Evolutionary conservation across 2,329 filamentous ascomycete genomes (phyloP).

Genomic region (Fusarium torulosum): DNA sequence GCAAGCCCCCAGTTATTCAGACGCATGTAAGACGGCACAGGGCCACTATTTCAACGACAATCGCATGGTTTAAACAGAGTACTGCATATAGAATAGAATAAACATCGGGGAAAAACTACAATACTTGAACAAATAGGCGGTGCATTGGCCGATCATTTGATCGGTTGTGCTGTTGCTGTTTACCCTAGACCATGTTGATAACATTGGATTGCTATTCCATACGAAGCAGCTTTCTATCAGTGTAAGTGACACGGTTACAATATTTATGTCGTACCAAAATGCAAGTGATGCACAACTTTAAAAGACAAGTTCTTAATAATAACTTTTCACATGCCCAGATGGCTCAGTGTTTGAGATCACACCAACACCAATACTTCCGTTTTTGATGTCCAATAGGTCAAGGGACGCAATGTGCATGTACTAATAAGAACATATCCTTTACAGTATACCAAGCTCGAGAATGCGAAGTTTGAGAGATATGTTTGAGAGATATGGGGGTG

Average conservation of each 20-base stretch:
- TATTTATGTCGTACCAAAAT: neutral
- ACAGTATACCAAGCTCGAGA: too few relatives aligned
- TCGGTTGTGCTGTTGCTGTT: neutral
- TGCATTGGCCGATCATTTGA: slow-evolving; percentile 3
- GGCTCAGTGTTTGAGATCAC: neutral
- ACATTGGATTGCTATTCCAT: neutral
- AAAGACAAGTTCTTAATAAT: neutral
- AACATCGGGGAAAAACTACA: neutral
- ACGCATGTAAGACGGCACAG: slow-evolving; percentile 33
- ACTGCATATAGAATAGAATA: neutral
- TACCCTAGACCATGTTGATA: slow-evolving; percentile 7
- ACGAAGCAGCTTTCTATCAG: neutral
- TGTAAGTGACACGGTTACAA: neutral
- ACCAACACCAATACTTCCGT: too few relatives aligned
- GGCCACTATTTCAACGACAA: slow-evolving; percentile 15
- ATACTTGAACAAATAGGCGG: neutral
- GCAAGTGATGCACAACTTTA: neutral
- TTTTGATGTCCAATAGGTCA: too few relatives aligned
- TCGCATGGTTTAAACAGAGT: neutral
- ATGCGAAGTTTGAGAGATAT: too few relatives aligned
- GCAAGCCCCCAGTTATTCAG: slow-evolving; percentile 24
- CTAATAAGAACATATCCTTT: too few relatives aligned
- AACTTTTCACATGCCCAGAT: neutral
- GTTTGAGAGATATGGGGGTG: too few relatives aligned
- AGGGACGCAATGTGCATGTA: too few relatives aligned